Base-by-base conservation (phyloP, 148 eudicot genomes). In the Persicaria tinctoria region DNA sequence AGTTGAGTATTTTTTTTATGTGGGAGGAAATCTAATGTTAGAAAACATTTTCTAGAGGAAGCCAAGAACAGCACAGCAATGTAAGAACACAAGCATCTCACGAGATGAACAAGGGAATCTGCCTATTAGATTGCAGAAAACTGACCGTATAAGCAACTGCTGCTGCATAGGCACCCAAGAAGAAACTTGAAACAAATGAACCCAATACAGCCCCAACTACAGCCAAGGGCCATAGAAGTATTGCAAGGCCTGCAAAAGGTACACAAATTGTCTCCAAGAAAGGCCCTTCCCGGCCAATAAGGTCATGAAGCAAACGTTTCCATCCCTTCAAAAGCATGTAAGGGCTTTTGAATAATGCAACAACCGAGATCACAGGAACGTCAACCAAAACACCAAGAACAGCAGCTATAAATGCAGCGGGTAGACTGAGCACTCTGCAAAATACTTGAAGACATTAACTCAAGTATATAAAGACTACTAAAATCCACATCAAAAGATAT, bases 271-370 rank as follows among this genome's bases (percentile, higher is more conserved):
- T 89, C 83, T 94, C 98, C 84, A 94, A 83, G 78, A 94, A 94
- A 54, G 98, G 98, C 55, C 98, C 98, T 81, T 91, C 98, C 1
- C 98, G 90, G 51, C 98, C 98, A 68, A 94, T 89, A 56, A 93
- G 80, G 75, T 94, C 98, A 44, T 90, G 91, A 81, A 94, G 79
- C 69, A 94, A 78, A 66, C 98, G 90, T 55, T 78, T 75, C 98
- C 98, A 94, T 41, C 98, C 98, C 81, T 87, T 91, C 78, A 89
- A 86, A 70, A 94, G 92, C 98, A 94, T 94, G 82, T 86, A 90
- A 51, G 96, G 96, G 79, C 93, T 85, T 84, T 94, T 94, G 78
- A 66, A 86, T 10, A 89, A n/a, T 66, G 98, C 93, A 45, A 94
- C 63, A 72, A 89, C 23, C 47, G 92, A 81, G 79, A 94, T 89